A percentile compares a stretch with the other conserved stretches of the same genome.
These are phyloP conservation scores for Microsporum ferrugineum DNA, from an alignment of 2,329 filamentous ascomycete genomes.

Conservation along the genomic window DNA sequence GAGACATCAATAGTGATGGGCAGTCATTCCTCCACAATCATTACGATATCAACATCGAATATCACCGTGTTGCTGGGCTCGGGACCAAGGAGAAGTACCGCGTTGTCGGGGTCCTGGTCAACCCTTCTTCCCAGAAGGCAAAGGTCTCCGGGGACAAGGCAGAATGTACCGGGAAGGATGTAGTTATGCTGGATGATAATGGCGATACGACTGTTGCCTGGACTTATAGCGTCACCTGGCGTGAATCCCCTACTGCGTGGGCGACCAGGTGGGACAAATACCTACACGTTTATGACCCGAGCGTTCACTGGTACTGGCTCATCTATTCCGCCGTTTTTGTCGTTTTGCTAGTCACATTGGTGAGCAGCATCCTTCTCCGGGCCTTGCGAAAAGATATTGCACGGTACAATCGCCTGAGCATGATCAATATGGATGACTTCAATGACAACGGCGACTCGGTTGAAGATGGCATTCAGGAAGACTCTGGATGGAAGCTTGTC, in stretches of 20 bases:
- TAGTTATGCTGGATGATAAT: slow-evolving; percentile 54
- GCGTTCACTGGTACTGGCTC: slow-evolving; percentile 98
- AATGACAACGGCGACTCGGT: slow-evolving; percentile 60
- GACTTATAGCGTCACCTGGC: slow-evolving; percentile 90
- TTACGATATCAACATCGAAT: slow-evolving; percentile 87
- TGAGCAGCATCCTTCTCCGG: slow-evolving; percentile 80
- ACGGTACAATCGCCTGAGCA: slow-evolving; percentile 87
- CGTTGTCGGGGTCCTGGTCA: slow-evolving; percentile 83
- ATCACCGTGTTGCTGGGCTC: slow-evolving; percentile 61
- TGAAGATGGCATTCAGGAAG: slow-evolving; percentile 90
- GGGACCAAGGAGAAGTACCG: slow-evolving; percentile 52
- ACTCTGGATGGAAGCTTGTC: slow-evolving; percentile 96
- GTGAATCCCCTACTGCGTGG: slow-evolving; percentile 72
- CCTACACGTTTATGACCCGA: slow-evolving; percentile 89
- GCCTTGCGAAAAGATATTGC: slow-evolving; percentile 91
- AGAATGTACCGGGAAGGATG: slow-evolving; percentile 52
- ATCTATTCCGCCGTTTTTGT: slow-evolving; percentile 95
- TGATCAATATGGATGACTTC: slow-evolving; percentile 81
- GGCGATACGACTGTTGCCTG: slow-evolving; percentile 60
- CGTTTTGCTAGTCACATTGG: slow-evolving; percentile 78
- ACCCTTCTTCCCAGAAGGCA: slow-evolving; percentile 59
- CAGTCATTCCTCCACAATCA: slow-evolving; percentile 73
- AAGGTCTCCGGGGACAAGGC: slow-evolving; percentile 40
- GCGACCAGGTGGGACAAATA: slow-evolving; percentile 99
- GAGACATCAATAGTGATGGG: slow-evolving; percentile 43